These are phyloP conservation scores for Brassica hybrid DNA, from an alignment of 441 rosid genomes.

Conservation along the genomic window DNA sequence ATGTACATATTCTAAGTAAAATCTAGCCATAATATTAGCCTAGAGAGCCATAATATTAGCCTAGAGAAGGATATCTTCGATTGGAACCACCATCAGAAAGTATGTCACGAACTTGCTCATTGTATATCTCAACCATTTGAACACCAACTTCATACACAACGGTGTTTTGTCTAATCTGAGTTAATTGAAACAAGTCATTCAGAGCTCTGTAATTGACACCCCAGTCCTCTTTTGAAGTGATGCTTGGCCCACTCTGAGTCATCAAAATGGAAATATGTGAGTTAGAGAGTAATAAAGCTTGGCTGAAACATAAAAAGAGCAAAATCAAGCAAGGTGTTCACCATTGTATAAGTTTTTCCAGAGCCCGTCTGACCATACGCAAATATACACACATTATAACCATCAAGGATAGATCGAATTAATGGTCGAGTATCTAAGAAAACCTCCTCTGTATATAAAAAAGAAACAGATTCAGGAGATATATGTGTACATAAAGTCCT, in stretches of 20 bases:
- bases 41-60: too few species aligned
- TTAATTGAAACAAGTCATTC: constrained; percentile 83
- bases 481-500: background rate
- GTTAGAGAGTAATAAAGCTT: constrained; percentile 21
- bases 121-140: constrained; percentile 96
- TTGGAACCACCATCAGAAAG: constrained; percentile 65
- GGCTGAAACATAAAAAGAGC: constrained; percentile 14
- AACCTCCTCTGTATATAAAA: constrained; percentile 75
- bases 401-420: constrained; percentile 88
- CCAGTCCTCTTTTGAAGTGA: constrained; percentile 84
- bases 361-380: constrained; percentile 99
- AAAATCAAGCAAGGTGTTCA: constrained; percentile 34
- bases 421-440: constrained; percentile 88
- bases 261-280: constrained; percentile 26
- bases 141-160: constrained; percentile 73
- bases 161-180: constrained; percentile 65
- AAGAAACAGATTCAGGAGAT: background rate
- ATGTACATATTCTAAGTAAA: background rate
- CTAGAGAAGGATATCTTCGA: constrained; percentile 83
- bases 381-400: constrained; percentile 90
- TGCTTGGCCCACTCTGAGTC: constrained; percentile 83
- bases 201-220: constrained; percentile 95
- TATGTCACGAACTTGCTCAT: constrained; percentile 91
- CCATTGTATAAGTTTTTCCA: constrained; percentile 97
- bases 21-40: background rate